Percentiles rank a stretch among this genome's conserved stretches.
phyloP scores from a whole-genome alignment of 306 rosid genomes.

The Cercis canadensis region DNA sequence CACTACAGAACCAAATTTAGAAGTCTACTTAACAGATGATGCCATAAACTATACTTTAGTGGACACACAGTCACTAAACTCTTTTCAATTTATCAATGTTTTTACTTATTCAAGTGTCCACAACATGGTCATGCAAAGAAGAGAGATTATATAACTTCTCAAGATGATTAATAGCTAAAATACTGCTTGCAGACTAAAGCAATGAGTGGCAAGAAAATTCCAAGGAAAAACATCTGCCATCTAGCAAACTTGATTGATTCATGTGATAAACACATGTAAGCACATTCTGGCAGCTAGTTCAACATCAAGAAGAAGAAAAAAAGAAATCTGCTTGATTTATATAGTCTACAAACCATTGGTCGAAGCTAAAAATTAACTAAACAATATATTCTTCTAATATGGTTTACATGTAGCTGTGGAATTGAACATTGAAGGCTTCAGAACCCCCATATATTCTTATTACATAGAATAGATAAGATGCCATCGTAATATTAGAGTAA shows the following conservation, averaged over 20 bases:
- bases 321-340: no score
- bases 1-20: conserved; percentile 6
- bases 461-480: neutral
- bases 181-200: neutral
- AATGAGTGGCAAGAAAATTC: conserved; percentile 23
- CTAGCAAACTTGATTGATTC: conserved; percentile 19
- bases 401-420: neutral
- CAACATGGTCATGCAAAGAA: neutral
- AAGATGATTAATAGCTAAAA: conserved; percentile 10
- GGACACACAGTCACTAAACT: conserved; percentile 5
- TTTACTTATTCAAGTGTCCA: neutral
- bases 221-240: neutral
- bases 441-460: conserved; percentile 1
- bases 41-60: neutral
- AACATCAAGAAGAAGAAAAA: conserved; percentile 1
- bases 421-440: conserved; percentile 16
- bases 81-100: neutral
- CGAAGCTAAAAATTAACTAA: conserved; percentile 7
- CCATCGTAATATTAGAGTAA: conserved; percentile 7
- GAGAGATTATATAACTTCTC: conserved; percentile 9
- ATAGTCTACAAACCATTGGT: neutral
- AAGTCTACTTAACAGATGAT: neutral
- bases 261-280: neutral
- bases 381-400: neutral
- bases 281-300: no score